A percentile compares a stretch with the other conserved stretches of the same genome.
These are phyloP conservation scores for Agarophyton chilense DNA, from an alignment of 23 red algal species.

Conservation along the genomic window DNA sequence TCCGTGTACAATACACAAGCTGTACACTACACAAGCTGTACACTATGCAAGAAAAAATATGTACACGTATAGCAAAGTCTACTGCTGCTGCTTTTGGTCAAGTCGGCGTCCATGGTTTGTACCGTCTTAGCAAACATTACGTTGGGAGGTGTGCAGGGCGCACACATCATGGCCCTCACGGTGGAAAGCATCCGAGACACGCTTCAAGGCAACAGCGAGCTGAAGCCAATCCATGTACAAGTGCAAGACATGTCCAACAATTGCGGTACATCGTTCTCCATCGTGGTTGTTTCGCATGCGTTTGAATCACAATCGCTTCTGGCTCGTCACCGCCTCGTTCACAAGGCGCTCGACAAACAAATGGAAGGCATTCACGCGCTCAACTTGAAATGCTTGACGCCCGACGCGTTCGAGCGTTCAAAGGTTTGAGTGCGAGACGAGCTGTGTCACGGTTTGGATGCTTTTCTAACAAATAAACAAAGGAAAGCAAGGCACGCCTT, in stretches of 20 bases:
- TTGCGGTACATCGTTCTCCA: conserved; percentile 46
- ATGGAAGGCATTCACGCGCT: conserved; percentile 51
- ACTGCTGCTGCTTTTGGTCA: too few species aligned
- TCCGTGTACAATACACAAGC: too few species aligned
- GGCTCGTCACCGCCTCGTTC: conserved; percentile 45
- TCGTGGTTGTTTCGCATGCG: conserved; percentile 14
- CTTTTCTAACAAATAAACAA: too few species aligned
- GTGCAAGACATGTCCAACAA: conserved; percentile 47
- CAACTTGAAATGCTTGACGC: conserved; percentile 35
- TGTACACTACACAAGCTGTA: too few species aligned
- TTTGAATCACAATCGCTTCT: conserved; percentile 14
- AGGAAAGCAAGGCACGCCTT: too few species aligned
- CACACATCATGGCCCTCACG: background rate
- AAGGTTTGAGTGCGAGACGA: background rate
- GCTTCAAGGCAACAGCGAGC: background rate
- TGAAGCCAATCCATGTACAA: background rate
- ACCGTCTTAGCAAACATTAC: too few species aligned
- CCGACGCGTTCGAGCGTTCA: background rate
- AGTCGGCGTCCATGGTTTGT: too few species aligned
- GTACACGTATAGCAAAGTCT: too few species aligned
- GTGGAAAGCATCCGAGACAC: background rate
- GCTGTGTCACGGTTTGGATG: too few species aligned
- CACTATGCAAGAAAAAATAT: too few species aligned
- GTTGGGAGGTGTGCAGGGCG: too few species aligned
- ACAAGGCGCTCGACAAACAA: conserved; percentile 4